phyloP scores from a whole-genome alignment of 352 stramenopile species.

The Globisporangium nodosum region DNA sequence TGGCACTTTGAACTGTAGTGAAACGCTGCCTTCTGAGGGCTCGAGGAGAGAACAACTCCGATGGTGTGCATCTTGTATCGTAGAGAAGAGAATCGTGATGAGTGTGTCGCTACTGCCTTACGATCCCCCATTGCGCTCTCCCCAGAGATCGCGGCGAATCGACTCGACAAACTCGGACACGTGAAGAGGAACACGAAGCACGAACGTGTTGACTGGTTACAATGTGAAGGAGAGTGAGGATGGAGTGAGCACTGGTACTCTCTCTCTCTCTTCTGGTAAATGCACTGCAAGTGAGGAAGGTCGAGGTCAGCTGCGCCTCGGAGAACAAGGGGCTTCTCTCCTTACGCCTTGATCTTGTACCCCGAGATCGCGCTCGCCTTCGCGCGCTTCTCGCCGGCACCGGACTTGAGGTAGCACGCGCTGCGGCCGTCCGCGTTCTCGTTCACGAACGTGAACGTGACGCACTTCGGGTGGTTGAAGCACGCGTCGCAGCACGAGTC shows the following conservation, averaged over 20 bases:
- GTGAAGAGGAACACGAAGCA: no score
- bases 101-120: no score
- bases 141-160: no score
- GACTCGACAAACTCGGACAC: no score
- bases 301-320: not conserved
- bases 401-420: conserved; percentile 55
- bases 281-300: not conserved
- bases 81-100: no score
- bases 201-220: no score
- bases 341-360: conserved; percentile 26
- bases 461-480: conserved; percentile 24
- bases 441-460: conserved; percentile 54
- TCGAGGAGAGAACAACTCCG: no score
- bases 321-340: not conserved
- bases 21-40: no score
- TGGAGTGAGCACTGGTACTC: no score
- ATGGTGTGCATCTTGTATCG: no score
- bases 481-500: conserved; percentile 49
- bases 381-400: conserved; percentile 18
- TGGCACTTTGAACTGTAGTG: not conserved
- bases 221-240: no score
- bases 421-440: conserved; percentile 40
- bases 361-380: conserved; percentile 33
- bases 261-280: not conserved
- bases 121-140: no score